A percentile compares a stretch with the other conserved stretches of the same genome.
phyloP scores from a whole-genome alignment of 2,329 filamentous ascomycete species.

The Sporothrix brasiliensis region DNA sequence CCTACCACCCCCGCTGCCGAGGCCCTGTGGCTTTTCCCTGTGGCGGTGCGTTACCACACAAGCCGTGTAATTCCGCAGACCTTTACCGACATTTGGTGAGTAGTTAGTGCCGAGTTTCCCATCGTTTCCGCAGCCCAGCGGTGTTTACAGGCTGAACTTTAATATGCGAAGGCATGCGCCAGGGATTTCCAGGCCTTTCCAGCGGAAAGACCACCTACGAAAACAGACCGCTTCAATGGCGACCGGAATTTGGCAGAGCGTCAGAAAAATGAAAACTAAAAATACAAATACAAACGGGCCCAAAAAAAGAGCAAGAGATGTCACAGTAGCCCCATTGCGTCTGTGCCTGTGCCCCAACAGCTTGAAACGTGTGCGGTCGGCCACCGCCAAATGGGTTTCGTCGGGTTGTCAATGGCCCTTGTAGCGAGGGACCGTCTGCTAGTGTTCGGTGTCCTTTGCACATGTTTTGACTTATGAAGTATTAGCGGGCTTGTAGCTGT shows the following conservation, averaged over 20 bases:
- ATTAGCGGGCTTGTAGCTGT: conserved; percentile 18
- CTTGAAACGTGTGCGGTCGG: conserved; percentile 17
- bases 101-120: conserved; percentile 16
- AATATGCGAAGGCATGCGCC: conserved; percentile 3
- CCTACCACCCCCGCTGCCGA: neutral
- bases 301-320: neutral
- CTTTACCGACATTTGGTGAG: conserved; percentile 30
- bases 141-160: neutral
- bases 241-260: conserved; percentile 30
- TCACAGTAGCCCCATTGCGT: conserved; percentile 16
- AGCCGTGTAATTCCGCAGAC: conserved; percentile 32
- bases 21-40: conserved; percentile 7
- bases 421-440: neutral
- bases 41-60: conserved; percentile 22
- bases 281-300: neutral
- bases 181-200: neutral
- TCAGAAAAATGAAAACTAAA: conserved; percentile 3
- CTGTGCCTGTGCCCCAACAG: conserved; percentile 11
- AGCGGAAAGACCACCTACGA: conserved; percentile 16
- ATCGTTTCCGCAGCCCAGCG: conserved; percentile 1
- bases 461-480: neutral
- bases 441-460: conserved; percentile 20
- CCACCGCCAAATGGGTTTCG: conserved; percentile 20
- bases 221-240: conserved; percentile 30
- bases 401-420: conserved; percentile 27